Base-by-base conservation (phyloP, 164 flowering plant genomes). In the Annona cherimola region DNA sequence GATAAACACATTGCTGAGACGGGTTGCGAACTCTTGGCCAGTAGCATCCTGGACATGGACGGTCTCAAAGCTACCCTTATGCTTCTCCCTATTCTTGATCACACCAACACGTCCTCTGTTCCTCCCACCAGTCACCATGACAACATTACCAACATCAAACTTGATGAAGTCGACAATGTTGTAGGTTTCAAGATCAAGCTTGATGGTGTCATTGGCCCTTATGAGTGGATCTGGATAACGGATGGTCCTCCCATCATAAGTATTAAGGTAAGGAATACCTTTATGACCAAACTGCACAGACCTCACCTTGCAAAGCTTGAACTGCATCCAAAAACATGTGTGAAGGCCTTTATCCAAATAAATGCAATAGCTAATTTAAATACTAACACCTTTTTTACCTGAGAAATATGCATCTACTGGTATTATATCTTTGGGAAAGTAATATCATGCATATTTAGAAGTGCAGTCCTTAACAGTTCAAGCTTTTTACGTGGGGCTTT, bases 41-140 rank as follows among this genome's bases (percentile, higher is more conserved):
- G 84, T 75, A 35, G 92, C 77, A 81, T 90, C 96, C 78, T 87
- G 87, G 55, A 91, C 70, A 54, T 91, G 93, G 74, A 89, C 76
- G 19, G 93, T 91, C 79, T 91, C 96, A 76, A 91, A 91, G 76
- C 86, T 89, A 1, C 93, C 93, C 88, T 89, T 89, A 19, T 89
- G 92, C 82, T 88, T 91, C 79, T 91, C 96, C 70, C 96, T 82
- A 85, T 77, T 88, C 90, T 89, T 89, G 76, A 91, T 80, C 0
- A 88, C 80, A 54, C 97, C 97, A 72, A 91, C 94, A 11, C 96
- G 88, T 0, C 94, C 94, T 61, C 91, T 89, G 78, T 91, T 91
- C 69, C 96, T 86, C 63, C 92, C 94, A 35, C 97, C 97, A 61
- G 97, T 91, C 50, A 91, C 97, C 97, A 91, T 88, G 71, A 91